A percentile compares a stretch with the other conserved stretches of the same genome.
Conservation (phyloP, 208 protist species). For the Acanthamoeba royreba region DNA sequence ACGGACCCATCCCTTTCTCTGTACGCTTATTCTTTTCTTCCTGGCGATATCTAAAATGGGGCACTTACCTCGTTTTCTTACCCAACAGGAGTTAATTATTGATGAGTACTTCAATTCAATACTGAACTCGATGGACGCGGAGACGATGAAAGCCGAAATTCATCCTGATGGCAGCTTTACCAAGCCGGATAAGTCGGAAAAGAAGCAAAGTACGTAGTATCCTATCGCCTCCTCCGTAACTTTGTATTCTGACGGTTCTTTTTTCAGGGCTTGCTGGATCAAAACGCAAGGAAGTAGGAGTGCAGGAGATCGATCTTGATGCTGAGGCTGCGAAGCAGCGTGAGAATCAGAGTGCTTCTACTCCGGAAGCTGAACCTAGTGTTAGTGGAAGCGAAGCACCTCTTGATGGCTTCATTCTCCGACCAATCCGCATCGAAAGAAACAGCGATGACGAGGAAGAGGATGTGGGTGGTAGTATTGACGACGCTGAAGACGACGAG, state of each 20-base stretch:
- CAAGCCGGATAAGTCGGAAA: not conserved
- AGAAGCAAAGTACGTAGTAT: not conserved
- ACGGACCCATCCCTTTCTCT: not conserved
- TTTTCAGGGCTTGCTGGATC: not conserved
- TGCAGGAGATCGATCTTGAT: slow-evolving; percentile 10
- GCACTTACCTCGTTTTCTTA: not conserved
- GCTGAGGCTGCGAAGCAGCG: not conserved
- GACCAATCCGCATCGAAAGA: not conserved
- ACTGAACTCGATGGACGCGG: not conserved
- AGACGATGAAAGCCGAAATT: slow-evolving; percentile 35
- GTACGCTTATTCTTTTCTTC: not conserved
- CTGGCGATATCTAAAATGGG: not conserved
- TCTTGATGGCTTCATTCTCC: not conserved
- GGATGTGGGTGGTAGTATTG: not conserved
- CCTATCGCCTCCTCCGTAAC: no score
- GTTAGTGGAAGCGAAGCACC: not conserved
- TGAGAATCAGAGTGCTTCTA: not conserved
- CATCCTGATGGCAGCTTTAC: not conserved
- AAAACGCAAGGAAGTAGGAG: not conserved
- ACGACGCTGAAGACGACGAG: not conserved
- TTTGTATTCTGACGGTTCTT: not conserved
- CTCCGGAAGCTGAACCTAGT: not conserved
- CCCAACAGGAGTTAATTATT: not conserved
- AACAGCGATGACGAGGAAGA: not conserved
- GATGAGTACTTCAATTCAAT: slow-evolving; percentile 20